Base-by-base conservation (phyloP, 2,329 filamentous ascomycete genomes). In the Aspergillus japonicus region DNA sequence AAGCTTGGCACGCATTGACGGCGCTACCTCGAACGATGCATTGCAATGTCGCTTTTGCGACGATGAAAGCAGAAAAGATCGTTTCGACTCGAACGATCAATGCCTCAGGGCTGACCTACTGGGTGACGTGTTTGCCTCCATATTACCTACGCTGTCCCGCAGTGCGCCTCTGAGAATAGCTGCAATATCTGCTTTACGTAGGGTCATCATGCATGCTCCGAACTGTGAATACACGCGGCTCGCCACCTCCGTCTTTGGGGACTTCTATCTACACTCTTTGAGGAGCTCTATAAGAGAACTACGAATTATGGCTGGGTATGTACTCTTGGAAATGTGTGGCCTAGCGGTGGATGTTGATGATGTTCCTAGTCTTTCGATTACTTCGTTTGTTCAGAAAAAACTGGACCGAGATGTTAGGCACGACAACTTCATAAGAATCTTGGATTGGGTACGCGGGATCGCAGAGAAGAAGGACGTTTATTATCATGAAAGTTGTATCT, bases 231-330 rank as follows among this genome's bases (percentile, higher is more conserved):
- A 90, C 56, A 77, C 94, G 31, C 85, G 90, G 64, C 78, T 97
- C 2, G 85, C 88, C 60, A 80, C 78, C 1, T 92, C 91, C 8
- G 73, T 78, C 0, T 78, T 91, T 47, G 92, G 91, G 0, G 88
- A 93, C 68, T 94, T 91, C 85, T 93, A 92, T 69, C 78, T 97
- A 4, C 86, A 89, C 66, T 91, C 89, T 0, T 79, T 98, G 44
- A 88, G 89, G 64, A 96, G 93, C 74, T 96, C 93, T 1, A 75
- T 92, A 21, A 85, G 94, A 70, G 95, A 98, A 72, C 79, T 98
- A 29, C 87, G 94, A 33, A 85, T 97, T 67, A 89, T 89, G 42
- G 90, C 93, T 59, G 90, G 89, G 81, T 89, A 64, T 64, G 64
- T 52, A 53, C 4, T 21, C 3, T 47, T 35, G 16, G 10, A 10